These are phyloP conservation scores for Euphrasia confusa DNA, from an alignment of 257 asterid genomes.

Conservation along the genomic window DNA sequence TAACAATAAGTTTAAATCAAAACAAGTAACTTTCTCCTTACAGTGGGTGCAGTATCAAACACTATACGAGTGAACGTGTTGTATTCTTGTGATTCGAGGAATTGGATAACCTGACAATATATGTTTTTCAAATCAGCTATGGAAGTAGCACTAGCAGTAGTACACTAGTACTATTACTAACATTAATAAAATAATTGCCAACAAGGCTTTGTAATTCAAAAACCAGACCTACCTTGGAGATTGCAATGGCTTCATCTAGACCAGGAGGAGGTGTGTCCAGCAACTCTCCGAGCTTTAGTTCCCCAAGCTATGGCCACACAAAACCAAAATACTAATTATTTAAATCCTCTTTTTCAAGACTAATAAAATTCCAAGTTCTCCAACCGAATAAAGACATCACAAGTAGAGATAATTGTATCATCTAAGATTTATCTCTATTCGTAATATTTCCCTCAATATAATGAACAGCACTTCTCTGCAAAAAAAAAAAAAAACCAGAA, in stretches of 20 bases:
- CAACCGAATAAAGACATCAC: not conserved
- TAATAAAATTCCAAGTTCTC: not conserved
- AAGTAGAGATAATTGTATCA: not conserved
- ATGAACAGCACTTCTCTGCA: not conserved
- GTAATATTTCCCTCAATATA: not conserved
- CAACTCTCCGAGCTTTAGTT: constrained; percentile 93
- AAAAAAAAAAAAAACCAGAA: too few relatives aligned
- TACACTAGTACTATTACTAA: too few relatives aligned
- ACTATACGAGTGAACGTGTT: constrained; percentile 93
- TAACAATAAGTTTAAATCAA: constrained; percentile 11
- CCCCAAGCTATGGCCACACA: constrained; percentile 66
- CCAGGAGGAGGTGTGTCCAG: constrained; percentile 99
- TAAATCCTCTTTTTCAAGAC: not conserved
- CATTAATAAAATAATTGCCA: too few relatives aligned
- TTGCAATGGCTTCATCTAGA: constrained; percentile 95
- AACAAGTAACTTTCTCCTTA: constrained; percentile 35
- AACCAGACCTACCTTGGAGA: constrained; percentile 68
- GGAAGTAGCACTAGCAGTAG: constrained; percentile 4
- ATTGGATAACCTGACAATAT: constrained; percentile 81
- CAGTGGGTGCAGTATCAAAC: constrained; percentile 99
- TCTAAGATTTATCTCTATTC: not conserved
- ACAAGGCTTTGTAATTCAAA: not conserved
- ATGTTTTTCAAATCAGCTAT: constrained; percentile 31
- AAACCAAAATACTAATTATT: constrained; percentile 18
- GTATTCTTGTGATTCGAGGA: constrained; percentile 84